Evolutionary conservation across 1,139 yeast genomes (phyloP).

Genomic region (Diutina ranongensis): DNA sequence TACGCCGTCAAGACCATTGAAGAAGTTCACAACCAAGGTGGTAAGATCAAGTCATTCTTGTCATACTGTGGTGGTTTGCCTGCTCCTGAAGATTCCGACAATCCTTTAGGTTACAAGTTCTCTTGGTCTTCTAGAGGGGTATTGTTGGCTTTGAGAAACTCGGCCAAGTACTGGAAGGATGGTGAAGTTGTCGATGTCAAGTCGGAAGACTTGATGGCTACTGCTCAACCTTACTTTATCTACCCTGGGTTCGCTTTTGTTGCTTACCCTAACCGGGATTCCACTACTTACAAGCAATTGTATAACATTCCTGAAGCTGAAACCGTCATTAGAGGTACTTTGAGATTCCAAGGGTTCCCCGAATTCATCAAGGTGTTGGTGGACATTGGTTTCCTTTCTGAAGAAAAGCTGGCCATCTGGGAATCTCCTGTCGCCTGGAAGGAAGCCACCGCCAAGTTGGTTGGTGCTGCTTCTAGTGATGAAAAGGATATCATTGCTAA

Average conservation of each 20-base stretch:
- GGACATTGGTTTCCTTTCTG: slow-evolving; percentile 85
- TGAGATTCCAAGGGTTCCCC: slow-evolving; percentile 97
- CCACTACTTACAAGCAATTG: slow-evolving; percentile 84
- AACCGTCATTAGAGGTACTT: slow-evolving; percentile 92
- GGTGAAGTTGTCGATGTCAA: slow-evolving; percentile 72
- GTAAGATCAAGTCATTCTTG: slow-evolving; percentile 86
- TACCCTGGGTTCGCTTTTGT: slow-evolving; percentile 94
- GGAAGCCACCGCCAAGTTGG: slow-evolving; percentile 65
- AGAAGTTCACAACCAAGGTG: slow-evolving; percentile 86
- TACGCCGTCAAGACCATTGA: slow-evolving; percentile 97
- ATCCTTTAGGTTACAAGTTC: slow-evolving; percentile 96
- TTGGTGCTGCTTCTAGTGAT: slow-evolving; percentile 60
- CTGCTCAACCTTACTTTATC: slow-evolving; percentile 91
- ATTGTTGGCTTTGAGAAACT: slow-evolving; percentile 84
- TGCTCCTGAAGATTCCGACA: slow-evolving; percentile 94
- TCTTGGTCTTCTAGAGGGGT: slow-evolving; percentile 99
- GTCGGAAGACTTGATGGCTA: slow-evolving; percentile 88
- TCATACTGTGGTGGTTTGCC: slow-evolving; percentile 99
- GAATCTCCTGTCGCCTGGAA: slow-evolving; percentile 50
- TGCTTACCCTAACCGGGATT: slow-evolving; percentile 96
- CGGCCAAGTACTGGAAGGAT: slow-evolving; percentile 80
- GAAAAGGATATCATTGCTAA: slow-evolving; percentile 67
- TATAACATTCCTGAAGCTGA: slow-evolving; percentile 96
- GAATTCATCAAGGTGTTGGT: slow-evolving; percentile 93
- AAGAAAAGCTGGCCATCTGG: slow-evolving; percentile 39